phyloP scores from a whole-genome alignment of 345 rosid genomes.

The Rhodomyrtus tomentosa region DNA sequence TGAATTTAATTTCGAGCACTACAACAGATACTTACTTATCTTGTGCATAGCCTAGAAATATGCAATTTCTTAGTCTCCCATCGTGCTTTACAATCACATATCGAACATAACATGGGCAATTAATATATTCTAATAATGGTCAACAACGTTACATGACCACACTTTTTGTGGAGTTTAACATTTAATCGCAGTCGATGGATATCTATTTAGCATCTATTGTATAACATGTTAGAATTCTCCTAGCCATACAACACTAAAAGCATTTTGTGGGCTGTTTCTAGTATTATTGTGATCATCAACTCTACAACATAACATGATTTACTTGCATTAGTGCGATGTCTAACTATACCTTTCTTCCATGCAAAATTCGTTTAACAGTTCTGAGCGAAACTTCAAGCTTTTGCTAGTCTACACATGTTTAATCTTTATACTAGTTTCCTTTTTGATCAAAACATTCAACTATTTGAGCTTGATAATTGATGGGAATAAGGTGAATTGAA shows the following conservation, averaged over 20 bases:
- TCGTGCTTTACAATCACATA: neutral
- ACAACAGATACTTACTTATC: neutral
- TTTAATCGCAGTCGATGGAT: neutral
- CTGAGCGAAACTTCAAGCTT: neutral
- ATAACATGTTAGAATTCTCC: neutral
- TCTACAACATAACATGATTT: neutral
- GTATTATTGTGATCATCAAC: neutral
- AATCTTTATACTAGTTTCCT: neutral
- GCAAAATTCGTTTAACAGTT: neutral
- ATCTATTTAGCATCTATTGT: too few species aligned
- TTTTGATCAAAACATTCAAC: rapidly evolving
- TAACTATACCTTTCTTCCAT: neutral
- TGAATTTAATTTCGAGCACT: neutral
- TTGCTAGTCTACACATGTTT: neutral
- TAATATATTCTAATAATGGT: neutral
- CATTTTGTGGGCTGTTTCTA: neutral
- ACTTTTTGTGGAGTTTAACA: neutral
- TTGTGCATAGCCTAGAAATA: neutral
- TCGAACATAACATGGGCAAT: neutral
- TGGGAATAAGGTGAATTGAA: too few species aligned
- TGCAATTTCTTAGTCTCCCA: neutral
- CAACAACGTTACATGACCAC: neutral
- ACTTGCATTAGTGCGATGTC: neutral
- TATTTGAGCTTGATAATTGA: neutral
- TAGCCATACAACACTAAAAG: neutral